phyloP scores from a whole-genome alignment of 2,329 filamentous ascomycete genomes.

The Hyphodiscus sp. region DNA sequence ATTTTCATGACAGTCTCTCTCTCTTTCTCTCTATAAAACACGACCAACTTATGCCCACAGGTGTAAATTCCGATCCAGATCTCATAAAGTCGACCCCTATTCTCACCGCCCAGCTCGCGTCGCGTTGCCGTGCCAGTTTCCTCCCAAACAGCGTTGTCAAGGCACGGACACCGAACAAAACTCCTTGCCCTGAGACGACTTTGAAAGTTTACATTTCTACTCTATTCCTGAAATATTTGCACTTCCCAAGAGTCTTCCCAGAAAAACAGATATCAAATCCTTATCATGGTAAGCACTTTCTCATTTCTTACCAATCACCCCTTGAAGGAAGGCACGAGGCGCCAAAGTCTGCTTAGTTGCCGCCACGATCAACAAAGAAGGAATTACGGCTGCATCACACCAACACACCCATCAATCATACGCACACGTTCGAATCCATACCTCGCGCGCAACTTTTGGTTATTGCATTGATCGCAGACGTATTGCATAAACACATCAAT shows the following conservation, averaged over 20 bases:
- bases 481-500: neutral
- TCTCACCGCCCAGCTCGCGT: neutral
- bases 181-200: neutral
- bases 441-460: neutral
- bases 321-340: neutral
- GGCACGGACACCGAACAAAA: neutral
- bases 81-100: neutral
- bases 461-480: neutral
- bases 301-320: neutral
- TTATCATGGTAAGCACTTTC: conserved; percentile 1
- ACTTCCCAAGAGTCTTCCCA: neutral
- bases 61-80: neutral
- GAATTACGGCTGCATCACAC: neutral
- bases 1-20: no score
- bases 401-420: neutral
- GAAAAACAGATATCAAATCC: neutral
- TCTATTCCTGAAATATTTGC: neutral
- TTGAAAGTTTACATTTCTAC: neutral
- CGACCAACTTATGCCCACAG: no score
- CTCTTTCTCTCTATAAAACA: no score
- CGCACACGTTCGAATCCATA: neutral
- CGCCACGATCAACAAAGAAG: neutral
- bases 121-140: neutral
- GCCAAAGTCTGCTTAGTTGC: neutral
- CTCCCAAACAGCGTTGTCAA: neutral